Evolutionary conservation across 768 basidiomycete species (phyloP).

Genomic region (Pleurotus citrinopileatus): DNA sequence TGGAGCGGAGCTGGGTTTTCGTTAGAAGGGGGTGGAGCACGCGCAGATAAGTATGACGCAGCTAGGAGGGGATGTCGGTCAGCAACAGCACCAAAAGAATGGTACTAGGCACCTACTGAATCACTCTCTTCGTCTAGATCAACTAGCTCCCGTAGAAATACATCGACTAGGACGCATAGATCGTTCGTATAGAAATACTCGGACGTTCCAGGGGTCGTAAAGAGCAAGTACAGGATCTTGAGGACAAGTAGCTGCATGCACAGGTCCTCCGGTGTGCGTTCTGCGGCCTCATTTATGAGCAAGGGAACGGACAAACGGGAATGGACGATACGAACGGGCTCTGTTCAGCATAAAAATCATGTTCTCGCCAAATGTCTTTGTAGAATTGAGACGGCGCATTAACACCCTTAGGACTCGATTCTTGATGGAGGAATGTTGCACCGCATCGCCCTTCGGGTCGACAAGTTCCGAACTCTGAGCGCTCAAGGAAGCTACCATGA

Average conservation of each 20-base stretch:
- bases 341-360: slow-evolving; percentile 99
- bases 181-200: slow-evolving; percentile 99
- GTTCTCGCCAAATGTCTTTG: slow-evolving; percentile 96
- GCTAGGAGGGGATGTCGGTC: slow-evolving; percentile 33
- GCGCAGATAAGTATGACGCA: slow-evolving; percentile 95
- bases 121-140: slow-evolving; percentile 94
- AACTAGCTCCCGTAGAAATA: slow-evolving; percentile 91
- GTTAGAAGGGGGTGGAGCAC: slow-evolving; percentile 94
- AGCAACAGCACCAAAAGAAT: background rate
- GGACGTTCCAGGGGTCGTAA: slow-evolving; percentile 87
- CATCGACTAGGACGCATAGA: slow-evolving; percentile 92
- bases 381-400: slow-evolving; percentile 79
- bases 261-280: slow-evolving; percentile 82
- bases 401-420: slow-evolving; percentile 86
- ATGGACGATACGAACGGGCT: slow-evolving; percentile 59
- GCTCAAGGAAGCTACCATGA: slow-evolving; percentile 83
- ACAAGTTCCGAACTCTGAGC: slow-evolving; percentile 22
- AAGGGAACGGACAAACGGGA: background rate
- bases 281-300: slow-evolving; percentile 36
- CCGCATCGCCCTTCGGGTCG: slow-evolving; percentile 10
- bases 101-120: slow-evolving; percentile 54
- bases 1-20: slow-evolving; percentile 82
- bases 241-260: slow-evolving; percentile 94
- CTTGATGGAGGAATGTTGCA: slow-evolving; percentile 22
- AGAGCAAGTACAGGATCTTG: slow-evolving; percentile 92